Percentiles rank a stretch among this genome's conserved stretches.
Conservation (phyloP, 176 grass and related monocot genomes). For the Triticum urartu region DNA sequence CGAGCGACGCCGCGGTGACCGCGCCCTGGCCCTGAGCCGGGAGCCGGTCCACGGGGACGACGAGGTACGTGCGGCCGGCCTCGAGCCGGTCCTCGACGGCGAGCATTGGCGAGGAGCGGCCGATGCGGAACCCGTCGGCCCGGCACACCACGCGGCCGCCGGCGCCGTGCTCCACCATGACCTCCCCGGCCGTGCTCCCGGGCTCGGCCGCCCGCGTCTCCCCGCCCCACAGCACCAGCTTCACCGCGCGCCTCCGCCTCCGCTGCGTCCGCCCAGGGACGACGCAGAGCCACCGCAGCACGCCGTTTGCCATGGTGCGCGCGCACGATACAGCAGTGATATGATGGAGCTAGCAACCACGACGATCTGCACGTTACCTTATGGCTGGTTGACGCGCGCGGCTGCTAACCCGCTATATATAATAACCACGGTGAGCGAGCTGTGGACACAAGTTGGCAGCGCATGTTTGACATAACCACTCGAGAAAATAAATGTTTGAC, state of each 20-base stretch:
- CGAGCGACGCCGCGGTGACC: slow-evolving; percentile 51
- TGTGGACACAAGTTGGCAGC: not conserved
- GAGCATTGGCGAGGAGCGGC: slow-evolving; percentile 47
- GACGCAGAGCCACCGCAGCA: slow-evolving; percentile 29
- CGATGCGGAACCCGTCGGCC: slow-evolving; percentile 64
- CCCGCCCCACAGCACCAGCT: slow-evolving; percentile 71
- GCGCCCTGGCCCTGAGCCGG: not conserved
- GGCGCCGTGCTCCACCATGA: slow-evolving; percentile 49
- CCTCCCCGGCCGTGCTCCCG: slow-evolving; percentile 39
- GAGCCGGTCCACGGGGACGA: slow-evolving; percentile 62
- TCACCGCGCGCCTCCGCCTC: not conserved
- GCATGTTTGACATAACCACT: too few relatives aligned
- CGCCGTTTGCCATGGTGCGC: slow-evolving; percentile 3
- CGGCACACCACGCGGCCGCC: slow-evolving; percentile 49
- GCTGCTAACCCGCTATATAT: not conserved
- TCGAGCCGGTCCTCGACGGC: slow-evolving; percentile 51
- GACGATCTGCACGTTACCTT: not conserved
- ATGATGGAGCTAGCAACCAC: not conserved
- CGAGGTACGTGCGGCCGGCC: slow-evolving; percentile 55
- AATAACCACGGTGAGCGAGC: not conserved
- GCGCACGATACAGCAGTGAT: not conserved
- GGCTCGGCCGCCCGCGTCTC: not conserved
- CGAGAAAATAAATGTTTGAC: not conserved
- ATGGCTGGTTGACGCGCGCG: not conserved
- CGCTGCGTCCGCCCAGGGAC: not conserved